phyloP scores from a whole-genome alignment of 2,329 filamentous ascomycete genomes.

The Arthrinium phaeospermum region DNA sequence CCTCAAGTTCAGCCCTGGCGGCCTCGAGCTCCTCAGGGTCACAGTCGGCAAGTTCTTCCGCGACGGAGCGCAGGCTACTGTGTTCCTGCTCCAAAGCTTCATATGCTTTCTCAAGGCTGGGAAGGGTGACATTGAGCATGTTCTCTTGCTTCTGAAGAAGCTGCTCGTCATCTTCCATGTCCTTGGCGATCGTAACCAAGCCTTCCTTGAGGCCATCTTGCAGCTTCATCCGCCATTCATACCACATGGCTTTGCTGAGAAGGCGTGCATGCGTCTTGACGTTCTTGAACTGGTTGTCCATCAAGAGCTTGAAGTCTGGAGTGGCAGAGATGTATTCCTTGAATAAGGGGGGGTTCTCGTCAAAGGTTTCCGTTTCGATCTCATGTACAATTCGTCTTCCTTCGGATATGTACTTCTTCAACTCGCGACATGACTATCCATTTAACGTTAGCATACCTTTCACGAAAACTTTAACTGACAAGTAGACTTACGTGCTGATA shows the following conservation, averaged over 20 bases:
- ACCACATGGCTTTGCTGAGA: constrained; percentile 96
- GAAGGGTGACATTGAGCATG: constrained; percentile 71
- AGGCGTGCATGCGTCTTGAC: constrained; percentile 91
- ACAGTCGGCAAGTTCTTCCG: constrained; percentile 76
- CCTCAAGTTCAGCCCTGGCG: constrained; percentile 71
- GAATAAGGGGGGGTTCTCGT: constrained; percentile 91
- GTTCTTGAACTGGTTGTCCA: constrained; percentile 98
- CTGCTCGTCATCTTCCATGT: constrained; percentile 76
- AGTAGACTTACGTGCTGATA: constrained; percentile 77
- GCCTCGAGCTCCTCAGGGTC: constrained; percentile 79
- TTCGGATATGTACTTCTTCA: constrained; percentile 96
- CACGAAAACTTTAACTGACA: not conserved
- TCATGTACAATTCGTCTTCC: constrained; percentile 88
- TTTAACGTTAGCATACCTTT: constrained; percentile 33
- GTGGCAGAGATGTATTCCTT: constrained; percentile 87
- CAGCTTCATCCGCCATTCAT: constrained; percentile 94
- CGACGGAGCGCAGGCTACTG: constrained; percentile 71
- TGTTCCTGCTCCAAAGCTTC: constrained; percentile 68
- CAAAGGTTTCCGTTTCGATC: constrained; percentile 86
- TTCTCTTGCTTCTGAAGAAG: constrained; percentile 71
- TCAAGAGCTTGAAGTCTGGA: constrained; percentile 80
- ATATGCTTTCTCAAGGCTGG: constrained; percentile 65
- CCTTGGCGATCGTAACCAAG: constrained; percentile 74
- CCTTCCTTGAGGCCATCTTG: constrained; percentile 81
- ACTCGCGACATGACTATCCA: constrained; percentile 78